Percentiles rank a stretch among this genome's conserved stretches.
Evolutionary conservation across 129 eudicot species (phyloP).

Genomic region (Flaveria trinervia): DNA sequence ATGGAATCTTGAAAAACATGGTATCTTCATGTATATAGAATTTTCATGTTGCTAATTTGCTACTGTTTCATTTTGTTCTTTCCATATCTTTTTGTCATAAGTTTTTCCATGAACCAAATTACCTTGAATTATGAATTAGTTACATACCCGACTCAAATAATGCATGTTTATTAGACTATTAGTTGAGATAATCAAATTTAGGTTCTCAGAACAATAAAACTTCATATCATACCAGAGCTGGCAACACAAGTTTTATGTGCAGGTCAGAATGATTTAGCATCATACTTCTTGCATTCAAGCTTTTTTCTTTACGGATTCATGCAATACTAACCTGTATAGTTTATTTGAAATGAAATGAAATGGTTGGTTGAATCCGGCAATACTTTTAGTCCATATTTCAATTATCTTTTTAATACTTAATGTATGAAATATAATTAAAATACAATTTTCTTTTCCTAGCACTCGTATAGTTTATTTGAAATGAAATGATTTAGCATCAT

Average conservation of each 20-base stretch:
- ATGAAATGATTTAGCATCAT: conserved; percentile 5
- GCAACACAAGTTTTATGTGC: background rate
- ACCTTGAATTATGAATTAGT: background rate
- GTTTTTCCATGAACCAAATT: no score
- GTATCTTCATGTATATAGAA: background rate
- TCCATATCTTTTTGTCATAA: no score
- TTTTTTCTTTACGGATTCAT: no score
- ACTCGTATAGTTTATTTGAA: no score
- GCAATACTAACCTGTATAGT: no score
- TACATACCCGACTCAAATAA: background rate
- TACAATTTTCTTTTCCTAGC: background rate
- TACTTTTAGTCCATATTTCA: background rate
- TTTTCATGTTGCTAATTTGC: background rate
- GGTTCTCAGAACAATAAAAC: background rate
- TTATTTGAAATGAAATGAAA: no score
- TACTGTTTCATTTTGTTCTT: no score
- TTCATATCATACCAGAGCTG: background rate
- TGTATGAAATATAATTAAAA: background rate
- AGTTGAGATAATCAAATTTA: background rate
- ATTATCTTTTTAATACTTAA: background rate
- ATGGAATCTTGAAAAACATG: background rate
- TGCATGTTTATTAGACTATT: conserved; percentile 5
- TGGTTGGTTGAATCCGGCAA: background rate
- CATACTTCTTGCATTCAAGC: no score
- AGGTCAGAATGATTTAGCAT: no score